phyloP scores from a whole-genome alignment of 2,329 filamentous ascomycete genomes.

The Trichoderma aggressivum region DNA sequence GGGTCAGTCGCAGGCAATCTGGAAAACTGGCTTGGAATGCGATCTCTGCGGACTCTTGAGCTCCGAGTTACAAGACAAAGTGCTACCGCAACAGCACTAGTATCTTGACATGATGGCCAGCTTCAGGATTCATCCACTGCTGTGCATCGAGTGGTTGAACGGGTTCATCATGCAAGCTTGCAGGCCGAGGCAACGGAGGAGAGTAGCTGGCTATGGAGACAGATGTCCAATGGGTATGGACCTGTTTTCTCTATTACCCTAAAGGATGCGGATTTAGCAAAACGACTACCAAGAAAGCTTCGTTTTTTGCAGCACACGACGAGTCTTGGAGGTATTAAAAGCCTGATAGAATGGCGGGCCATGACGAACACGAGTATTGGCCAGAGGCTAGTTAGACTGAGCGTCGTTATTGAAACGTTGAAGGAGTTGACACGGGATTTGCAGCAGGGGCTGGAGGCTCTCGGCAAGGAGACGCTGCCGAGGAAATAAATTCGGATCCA shows the following conservation, averaged over 20 bases:
- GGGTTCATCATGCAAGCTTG: neutral
- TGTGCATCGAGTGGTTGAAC: neutral
- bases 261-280: neutral
- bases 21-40: neutral
- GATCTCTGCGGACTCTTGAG: neutral
- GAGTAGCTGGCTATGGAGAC: neutral
- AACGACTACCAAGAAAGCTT: neutral
- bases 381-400: slow-evolving; percentile 60
- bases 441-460: slow-evolving; percentile 80
- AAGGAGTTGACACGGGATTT: neutral
- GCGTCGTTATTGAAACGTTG: neutral
- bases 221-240: neutral
- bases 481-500: slow-evolving; percentile 30
- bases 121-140: neutral
- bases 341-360: slow-evolving; percentile 62
- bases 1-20: neutral
- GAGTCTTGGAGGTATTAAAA: neutral
- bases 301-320: neutral
- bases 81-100: neutral
- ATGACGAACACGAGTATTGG: slow-evolving; percentile 80
- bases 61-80: neutral
- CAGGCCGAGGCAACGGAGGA: neutral
- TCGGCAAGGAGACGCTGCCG: slow-evolving; percentile 68
- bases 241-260: neutral
- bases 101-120: neutral